Conservation (phyloP, 2,329 filamentous ascomycete species). For the Neoscytalidium dimidiatum region DNA sequence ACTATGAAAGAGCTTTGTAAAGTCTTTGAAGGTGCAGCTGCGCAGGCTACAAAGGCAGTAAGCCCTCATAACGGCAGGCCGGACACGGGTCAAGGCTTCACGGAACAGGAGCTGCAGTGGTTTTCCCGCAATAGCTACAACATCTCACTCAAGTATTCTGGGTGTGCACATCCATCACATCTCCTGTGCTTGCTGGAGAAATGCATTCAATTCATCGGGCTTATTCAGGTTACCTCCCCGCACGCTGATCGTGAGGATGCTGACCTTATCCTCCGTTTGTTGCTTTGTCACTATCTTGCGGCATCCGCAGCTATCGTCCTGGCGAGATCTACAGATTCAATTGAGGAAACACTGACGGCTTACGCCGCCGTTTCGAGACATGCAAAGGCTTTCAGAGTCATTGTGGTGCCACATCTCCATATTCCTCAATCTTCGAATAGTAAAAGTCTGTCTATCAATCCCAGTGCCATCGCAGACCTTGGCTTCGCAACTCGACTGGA, state of each 20-base stretch:
- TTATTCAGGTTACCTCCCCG: conserved; percentile 28
- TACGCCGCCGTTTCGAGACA: conserved; percentile 66
- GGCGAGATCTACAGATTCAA: conserved; percentile 48
- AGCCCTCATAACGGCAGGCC: conserved; percentile 46
- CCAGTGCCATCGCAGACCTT: conserved; percentile 23
- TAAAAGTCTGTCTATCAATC: conserved; percentile 21
- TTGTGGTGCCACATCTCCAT: conserved; percentile 44
- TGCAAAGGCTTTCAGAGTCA: conserved; percentile 58
- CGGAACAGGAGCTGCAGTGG: conserved; percentile 72
- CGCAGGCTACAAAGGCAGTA: conserved; percentile 45
- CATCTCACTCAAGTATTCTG: conserved; percentile 64
- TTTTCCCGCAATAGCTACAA: conserved; percentile 84
- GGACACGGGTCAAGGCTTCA: conserved; percentile 51
- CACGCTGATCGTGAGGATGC: not conserved
- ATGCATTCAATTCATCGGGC: conserved; percentile 47
- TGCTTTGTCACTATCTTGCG: conserved; percentile 72
- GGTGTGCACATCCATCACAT: conserved; percentile 57
- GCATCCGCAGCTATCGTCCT: conserved; percentile 48
- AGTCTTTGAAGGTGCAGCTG: conserved; percentile 54
- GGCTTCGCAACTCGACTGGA: conserved; percentile 53
- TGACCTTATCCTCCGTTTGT: conserved; percentile 59
- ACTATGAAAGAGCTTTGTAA: conserved; percentile 55
- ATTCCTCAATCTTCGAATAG: not conserved
- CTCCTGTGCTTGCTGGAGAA: conserved; percentile 57
- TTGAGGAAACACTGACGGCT: conserved; percentile 52